Evolutionary conservation across 2,329 filamentous ascomycete species (phyloP).

Genomic region (Calonectria pseudoreteaudii): DNA sequence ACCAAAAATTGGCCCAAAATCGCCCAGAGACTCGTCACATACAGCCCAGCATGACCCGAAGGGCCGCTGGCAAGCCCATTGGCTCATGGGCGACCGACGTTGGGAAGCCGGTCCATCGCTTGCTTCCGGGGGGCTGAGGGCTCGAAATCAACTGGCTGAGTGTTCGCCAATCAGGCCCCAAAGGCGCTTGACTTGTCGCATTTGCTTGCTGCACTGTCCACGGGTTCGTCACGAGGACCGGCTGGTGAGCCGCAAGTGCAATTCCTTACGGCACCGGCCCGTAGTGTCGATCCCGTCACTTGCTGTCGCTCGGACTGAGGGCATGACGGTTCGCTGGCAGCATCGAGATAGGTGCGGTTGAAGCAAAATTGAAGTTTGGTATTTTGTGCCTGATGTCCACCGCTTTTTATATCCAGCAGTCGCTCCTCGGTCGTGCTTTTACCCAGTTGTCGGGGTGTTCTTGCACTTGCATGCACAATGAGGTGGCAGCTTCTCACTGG

Average conservation of each 20-base stretch:
- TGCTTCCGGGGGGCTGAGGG: constrained; percentile 25
- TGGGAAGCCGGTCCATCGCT: constrained; percentile 22
- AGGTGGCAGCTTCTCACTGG: constrained; percentile 42
- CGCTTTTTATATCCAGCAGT: constrained; percentile 37
- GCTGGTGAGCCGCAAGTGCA: constrained; percentile 23
- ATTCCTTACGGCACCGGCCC: constrained; percentile 5
- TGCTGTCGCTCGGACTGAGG: background rate
- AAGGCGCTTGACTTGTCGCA: constrained; percentile 38
- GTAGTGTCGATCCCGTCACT: constrained; percentile 13
- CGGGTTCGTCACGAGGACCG: constrained; percentile 38
- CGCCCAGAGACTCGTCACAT: constrained; percentile 30
- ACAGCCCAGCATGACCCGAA: constrained; percentile 28
- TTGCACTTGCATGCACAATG: constrained; percentile 43
- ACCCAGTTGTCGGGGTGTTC: constrained; percentile 28
- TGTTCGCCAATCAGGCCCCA: constrained; percentile 40
- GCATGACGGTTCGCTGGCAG: background rate
- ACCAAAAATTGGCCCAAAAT: constrained; percentile 27
- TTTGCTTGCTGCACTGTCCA: constrained; percentile 43
- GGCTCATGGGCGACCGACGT: constrained; percentile 31
- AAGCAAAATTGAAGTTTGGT: constrained; percentile 5
- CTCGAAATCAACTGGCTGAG: constrained; percentile 28
- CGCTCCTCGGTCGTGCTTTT: constrained; percentile 31
- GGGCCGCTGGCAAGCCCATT: constrained; percentile 28
- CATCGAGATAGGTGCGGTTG: background rate
- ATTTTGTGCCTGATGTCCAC: constrained; percentile 19